phyloP scores from a whole-genome alignment of 805 yeast species.

The Yamadazyma akitaensis region DNA sequence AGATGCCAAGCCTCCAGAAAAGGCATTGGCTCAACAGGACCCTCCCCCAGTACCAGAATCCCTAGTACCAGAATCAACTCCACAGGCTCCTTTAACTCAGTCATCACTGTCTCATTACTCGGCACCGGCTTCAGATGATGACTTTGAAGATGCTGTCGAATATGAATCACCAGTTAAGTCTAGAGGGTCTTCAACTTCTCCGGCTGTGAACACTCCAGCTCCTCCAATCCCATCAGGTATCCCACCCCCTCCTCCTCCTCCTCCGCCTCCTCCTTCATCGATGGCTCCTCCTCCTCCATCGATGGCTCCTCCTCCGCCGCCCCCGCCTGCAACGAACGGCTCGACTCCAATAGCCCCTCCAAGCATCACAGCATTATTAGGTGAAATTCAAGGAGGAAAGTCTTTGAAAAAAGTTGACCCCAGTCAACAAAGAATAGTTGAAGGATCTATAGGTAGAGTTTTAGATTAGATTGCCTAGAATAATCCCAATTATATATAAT shows the following conservation, averaged over 20 bases:
- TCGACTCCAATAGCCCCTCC: slow-evolving; percentile 27
- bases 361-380: slow-evolving; percentile 48
- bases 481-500: neutral
- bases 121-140: neutral
- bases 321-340: slow-evolving; percentile 27
- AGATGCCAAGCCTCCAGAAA: neutral
- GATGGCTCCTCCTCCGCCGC: slow-evolving; percentile 23
- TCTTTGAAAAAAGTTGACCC: slow-evolving; percentile 50
- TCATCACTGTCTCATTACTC: neutral
- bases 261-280: slow-evolving; percentile 13
- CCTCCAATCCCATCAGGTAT: slow-evolving; percentile 3
- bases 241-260: slow-evolving; percentile 7
- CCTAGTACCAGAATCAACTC: neutral
- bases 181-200: slow-evolving; percentile 2
- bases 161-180: slow-evolving; percentile 1
- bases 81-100: slow-evolving; percentile 3
- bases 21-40: slow-evolving; percentile 20
- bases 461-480: slow-evolving; percentile 6
- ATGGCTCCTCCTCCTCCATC: slow-evolving; percentile 15
- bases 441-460: slow-evolving; percentile 53
- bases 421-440: slow-evolving; percentile 43
- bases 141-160: slow-evolving; percentile 7
- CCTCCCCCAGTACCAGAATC: slow-evolving; percentile 6
- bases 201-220: neutral
- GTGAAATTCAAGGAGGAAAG: slow-evolving; percentile 55